phyloP scores from a whole-genome alignment of 257 asterid genomes.

The Misopates orontium region DNA sequence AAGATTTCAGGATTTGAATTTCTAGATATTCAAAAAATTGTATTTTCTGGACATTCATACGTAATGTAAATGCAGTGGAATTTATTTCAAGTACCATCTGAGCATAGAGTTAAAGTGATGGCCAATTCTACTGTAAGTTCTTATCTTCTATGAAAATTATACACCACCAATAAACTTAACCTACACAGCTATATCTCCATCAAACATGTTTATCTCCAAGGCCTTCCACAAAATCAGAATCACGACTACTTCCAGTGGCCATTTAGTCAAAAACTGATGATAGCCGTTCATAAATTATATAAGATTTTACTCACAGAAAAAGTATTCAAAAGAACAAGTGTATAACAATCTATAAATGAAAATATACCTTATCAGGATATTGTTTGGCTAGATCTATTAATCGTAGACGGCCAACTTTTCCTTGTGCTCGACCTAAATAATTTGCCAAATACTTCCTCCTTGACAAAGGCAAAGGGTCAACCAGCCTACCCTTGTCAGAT shows the following conservation, averaged over 20 bases:
- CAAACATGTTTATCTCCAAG: background rate
- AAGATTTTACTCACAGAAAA: conserved; percentile 11
- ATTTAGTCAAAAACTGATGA: conserved; percentile 16
- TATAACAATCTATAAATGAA: conserved; percentile 23
- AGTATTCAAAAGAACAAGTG: background rate
- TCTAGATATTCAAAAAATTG: background rate
- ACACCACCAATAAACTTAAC: conserved; percentile 2
- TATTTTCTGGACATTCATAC: background rate
- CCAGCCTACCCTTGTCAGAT: conserved; percentile 50
- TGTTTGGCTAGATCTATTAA: conserved; percentile 79
- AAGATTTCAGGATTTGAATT: background rate
- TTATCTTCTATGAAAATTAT: background rate
- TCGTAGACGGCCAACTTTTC: conserved; percentile 79
- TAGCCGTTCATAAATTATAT: conserved; percentile 8
- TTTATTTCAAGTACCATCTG: background rate
- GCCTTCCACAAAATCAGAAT: background rate
- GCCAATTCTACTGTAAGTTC: background rate
- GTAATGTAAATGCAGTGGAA: background rate
- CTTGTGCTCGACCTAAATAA: conserved; percentile 93
- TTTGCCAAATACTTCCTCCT: conserved; percentile 82
- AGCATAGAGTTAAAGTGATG: background rate
- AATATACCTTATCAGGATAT: conserved; percentile 78
- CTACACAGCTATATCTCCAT: background rate
- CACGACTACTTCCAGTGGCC: conserved; percentile 16
- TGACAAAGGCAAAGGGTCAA: conserved; percentile 83